These are phyloP conservation scores for Leucoagaricus sp. DNA, from an alignment of 1,284 basidiomycete species.

Conservation along the genomic window DNA sequence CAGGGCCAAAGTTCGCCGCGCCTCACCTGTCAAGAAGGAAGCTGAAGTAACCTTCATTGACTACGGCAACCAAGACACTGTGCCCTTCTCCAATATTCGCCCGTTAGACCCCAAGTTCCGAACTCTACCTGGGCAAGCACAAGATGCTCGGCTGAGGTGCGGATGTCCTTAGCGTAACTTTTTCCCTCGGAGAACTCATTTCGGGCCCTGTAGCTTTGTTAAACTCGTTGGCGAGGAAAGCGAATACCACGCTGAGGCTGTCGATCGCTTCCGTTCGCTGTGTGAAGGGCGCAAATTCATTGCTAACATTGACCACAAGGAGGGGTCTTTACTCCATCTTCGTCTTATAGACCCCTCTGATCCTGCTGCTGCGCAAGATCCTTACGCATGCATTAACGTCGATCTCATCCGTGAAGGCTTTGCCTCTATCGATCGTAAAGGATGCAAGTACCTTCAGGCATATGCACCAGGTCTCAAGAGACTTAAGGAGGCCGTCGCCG, in stretches of 20 bases:
- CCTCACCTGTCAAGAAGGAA: slow-evolving; percentile 84
- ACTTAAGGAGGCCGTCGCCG: slow-evolving; percentile 60
- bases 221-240: slow-evolving; percentile 77
- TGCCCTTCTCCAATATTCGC: slow-evolving; percentile 75
- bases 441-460: slow-evolving; percentile 68
- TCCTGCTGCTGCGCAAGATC: slow-evolving; percentile 65
- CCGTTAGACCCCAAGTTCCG: slow-evolving; percentile 88
- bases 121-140: slow-evolving; percentile 80
- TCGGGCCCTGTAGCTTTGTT: slow-evolving; percentile 62
- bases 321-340: slow-evolving; percentile 78
- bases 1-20: slow-evolving; percentile 83
- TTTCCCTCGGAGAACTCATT: background rate
- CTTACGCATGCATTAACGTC: slow-evolving; percentile 80
- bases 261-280: slow-evolving; percentile 81
- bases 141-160: slow-evolving; percentile 78
- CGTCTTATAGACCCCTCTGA: slow-evolving; percentile 86
- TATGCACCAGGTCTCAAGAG: slow-evolving; percentile 74
- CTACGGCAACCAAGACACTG: slow-evolving; percentile 88
- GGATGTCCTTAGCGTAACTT: slow-evolving; percentile 15
- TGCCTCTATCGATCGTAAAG: slow-evolving; percentile 78
- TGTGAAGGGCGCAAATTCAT: slow-evolving; percentile 89
- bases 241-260: slow-evolving; percentile 84
- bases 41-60: slow-evolving; percentile 88
- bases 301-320: slow-evolving; percentile 87
- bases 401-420: slow-evolving; percentile 82